These are phyloP conservation scores for Phanerochaete carnosa DNA, from an alignment of 768 basidiomycete genomes.

Conservation along the genomic window DNA sequence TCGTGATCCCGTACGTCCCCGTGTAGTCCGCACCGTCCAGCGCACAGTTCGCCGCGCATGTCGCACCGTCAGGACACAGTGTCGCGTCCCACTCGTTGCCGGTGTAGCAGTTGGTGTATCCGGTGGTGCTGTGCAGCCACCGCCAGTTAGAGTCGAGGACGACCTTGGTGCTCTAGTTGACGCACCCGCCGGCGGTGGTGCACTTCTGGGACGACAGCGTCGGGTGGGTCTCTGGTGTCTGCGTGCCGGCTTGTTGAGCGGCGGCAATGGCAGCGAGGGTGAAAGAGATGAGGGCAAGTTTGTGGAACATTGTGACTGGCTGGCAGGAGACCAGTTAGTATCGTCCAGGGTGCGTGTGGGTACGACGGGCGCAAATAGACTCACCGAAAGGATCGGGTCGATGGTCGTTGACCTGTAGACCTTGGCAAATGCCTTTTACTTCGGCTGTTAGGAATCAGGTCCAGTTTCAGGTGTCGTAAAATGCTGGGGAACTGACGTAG, in stretches of 20 bases:
- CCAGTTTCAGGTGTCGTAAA: not conserved
- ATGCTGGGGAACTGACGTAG: not conserved
- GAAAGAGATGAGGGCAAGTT: constrained; percentile 21
- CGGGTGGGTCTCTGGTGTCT: constrained; percentile 43
- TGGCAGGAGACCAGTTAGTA: not conserved
- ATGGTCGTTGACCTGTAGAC: no score
- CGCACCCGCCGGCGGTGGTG: constrained; percentile 38
- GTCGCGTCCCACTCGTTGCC: constrained; percentile 49
- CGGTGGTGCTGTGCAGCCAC: constrained; percentile 31
- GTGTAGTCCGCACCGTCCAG: constrained; percentile 28
- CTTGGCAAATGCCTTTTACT: not conserved
- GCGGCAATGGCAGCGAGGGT: constrained; percentile 31
- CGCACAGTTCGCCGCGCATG: constrained; percentile 35
- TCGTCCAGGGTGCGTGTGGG: not conserved
- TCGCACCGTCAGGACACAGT: constrained; percentile 42
- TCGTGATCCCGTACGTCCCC: constrained; percentile 26
- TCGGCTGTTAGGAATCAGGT: not conserved
- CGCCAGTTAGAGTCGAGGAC: constrained; percentile 52
- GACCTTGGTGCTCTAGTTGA: constrained; percentile 26
- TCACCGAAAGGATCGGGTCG: no score
- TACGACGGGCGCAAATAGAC: not conserved
- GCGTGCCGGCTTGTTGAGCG: constrained; percentile 46
- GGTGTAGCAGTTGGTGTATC: constrained; percentile 40
- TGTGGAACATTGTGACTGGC: constrained; percentile 18
- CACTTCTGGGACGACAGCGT: constrained; percentile 41